phyloP scores from a whole-genome alignment of 1,284 basidiomycete genomes.

The Bjerkandera adusta region DNA sequence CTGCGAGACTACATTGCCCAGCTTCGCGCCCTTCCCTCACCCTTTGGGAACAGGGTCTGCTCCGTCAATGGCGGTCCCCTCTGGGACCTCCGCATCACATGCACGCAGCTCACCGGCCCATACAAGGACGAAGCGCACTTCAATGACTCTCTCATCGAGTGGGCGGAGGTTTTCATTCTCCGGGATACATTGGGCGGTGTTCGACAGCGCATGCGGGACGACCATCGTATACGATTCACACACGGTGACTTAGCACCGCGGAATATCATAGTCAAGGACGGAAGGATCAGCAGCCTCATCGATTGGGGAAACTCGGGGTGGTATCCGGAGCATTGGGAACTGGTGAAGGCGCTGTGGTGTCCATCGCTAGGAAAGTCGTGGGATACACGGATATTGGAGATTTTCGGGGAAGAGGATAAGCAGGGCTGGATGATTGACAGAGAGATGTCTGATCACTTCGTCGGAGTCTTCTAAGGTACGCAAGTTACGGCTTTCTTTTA shows the following conservation, averaged over 20 bases:
- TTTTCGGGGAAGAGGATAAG: background rate
- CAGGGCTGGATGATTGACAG: background rate
- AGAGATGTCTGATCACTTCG: background rate
- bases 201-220: conserved; percentile 18
- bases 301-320: conserved; percentile 30
- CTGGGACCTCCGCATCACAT: background rate
- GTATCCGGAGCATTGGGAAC: conserved; percentile 32
- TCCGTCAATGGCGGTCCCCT: conserved; percentile 11
- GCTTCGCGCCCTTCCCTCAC: background rate
- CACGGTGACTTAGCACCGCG: conserved; percentile 29
- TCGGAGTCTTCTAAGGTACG: background rate
- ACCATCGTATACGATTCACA: conserved; percentile 27
- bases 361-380: background rate
- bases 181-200: conserved; percentile 19
- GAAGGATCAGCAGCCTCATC: conserved; percentile 21
- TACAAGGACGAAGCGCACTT: conserved; percentile 14
- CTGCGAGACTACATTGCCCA: background rate
- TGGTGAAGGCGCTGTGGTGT: conserved; percentile 22
- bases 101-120: background rate
- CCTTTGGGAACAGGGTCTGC: conserved; percentile 3
- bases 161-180: conserved; percentile 7
- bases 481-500: too few relatives aligned
- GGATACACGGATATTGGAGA: background rate
- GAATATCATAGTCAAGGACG: conserved; percentile 26
- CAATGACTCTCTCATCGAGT: conserved; percentile 22